Evolutionary conservation across 1,139 yeast genomes (phyloP).

Genomic region (Maudiozyma humilis): DNA sequence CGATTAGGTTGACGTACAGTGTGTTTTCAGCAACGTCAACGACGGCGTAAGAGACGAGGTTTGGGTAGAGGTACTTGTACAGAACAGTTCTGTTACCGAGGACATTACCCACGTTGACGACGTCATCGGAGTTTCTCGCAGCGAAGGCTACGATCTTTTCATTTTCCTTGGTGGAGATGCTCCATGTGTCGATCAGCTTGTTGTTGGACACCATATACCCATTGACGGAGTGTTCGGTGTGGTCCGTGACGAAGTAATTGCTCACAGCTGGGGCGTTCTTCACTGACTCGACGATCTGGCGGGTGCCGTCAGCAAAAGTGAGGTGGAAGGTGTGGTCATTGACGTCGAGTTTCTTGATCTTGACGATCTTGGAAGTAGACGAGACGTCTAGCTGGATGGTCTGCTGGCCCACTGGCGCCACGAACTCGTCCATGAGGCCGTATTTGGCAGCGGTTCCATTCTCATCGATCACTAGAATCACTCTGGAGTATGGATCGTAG

Average conservation of each 20-base stretch:
- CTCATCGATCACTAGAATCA: slow-evolving; percentile 24
- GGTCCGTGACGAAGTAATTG: slow-evolving; percentile 4
- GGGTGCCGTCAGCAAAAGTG: slow-evolving; percentile 2
- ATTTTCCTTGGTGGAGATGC: slow-evolving; percentile 18
- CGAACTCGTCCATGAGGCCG: not conserved
- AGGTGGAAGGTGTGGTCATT: slow-evolving; percentile 3
- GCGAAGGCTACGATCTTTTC: slow-evolving; percentile 37
- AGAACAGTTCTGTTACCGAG: slow-evolving; percentile 65
- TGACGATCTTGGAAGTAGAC: not conserved
- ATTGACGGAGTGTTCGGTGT: slow-evolving; percentile 18
- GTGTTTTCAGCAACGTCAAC: slow-evolving; percentile 29
- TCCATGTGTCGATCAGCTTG: slow-evolving; percentile 32
- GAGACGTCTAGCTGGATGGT: not conserved
- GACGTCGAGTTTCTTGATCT: slow-evolving; percentile 2
- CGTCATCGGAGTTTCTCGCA: slow-evolving; percentile 34
- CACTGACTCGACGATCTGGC: slow-evolving; percentile 5
- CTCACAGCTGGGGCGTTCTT: not conserved
- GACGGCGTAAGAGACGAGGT: slow-evolving; percentile 50
- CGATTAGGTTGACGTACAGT: slow-evolving; percentile 48
- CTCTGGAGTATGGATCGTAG: slow-evolving; percentile 13
- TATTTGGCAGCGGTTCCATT: slow-evolving; percentile 23
- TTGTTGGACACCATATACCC: slow-evolving; percentile 24
- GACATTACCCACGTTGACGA: slow-evolving; percentile 64
- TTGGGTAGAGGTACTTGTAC: slow-evolving; percentile 78
- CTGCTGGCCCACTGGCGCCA: slow-evolving; percentile 4